Base-by-base conservation (phyloP, 2,329 filamentous ascomycete genomes). In the Calcarisporium arbuscula region DNA sequence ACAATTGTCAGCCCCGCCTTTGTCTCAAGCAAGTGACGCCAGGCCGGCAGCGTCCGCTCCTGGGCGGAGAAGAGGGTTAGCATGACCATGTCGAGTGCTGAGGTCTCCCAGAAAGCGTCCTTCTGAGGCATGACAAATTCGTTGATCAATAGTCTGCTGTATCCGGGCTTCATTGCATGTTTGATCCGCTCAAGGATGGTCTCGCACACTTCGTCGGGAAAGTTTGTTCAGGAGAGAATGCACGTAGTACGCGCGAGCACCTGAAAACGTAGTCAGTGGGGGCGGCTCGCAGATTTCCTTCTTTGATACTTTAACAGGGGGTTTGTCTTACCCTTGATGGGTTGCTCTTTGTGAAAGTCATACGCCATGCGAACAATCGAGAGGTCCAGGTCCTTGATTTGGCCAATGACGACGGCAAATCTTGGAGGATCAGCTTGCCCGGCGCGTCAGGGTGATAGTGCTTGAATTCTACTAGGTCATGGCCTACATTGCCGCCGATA, bases 391-490 rank as follows among this genome's bases (percentile, higher is more conserved):
- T 51, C 40, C 16, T 48, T 37, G 15, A 57, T 53, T 32, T 60
- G 47, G 6, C 36, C 42, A 16, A 64, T 56, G 6, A 72, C 62
- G 4, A 54, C 47, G 61, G 56, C 6, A 67, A 51, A 40, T 75
- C 72, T 42, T 76, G 68, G 0, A 74, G 50, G 1, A 74, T 47
- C 3, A 73, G 46, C 5, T 57, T 51, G 3, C 69, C 68, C 0
- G 60, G 57, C 0, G 53, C 46, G 1, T 56, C 32, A 0, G 64
- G 58, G 39, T 60, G 58, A 30, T 61, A 58, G 0, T 44, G 41
- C 3, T 44, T 34, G 18, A 61, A 60, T 20, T 54, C 52, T 11
- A 46, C 46, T 5, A 62, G 36, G 30, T 63, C 57, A 29, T 62
- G 56, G 1, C 61, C 60, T 4, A 56, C 35, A 4, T 49, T 49